Conservation (phyloP, 257 asterid species). For the Cinchona pubescens region DNA sequence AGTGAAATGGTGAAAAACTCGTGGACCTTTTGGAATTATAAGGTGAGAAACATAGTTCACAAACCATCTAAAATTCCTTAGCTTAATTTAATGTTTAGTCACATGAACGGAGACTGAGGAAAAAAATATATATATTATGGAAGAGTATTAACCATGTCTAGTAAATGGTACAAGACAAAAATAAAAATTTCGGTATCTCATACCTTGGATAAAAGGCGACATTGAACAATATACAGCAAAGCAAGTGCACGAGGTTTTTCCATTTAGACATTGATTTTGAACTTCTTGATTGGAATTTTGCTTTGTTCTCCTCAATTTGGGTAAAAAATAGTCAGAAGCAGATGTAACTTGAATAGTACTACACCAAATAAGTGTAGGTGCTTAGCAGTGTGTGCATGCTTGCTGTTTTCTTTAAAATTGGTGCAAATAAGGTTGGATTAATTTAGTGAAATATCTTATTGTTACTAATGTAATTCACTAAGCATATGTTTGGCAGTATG, state of each 20-base stretch:
- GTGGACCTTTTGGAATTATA: not conserved
- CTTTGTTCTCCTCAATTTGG: conserved; percentile 1
- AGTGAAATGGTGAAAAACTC: not conserved
- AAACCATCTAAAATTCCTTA: not conserved
- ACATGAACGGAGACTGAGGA: too few relatives aligned
- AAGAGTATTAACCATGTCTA: too few relatives aligned
- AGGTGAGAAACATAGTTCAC: not conserved
- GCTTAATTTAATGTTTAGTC: not conserved
- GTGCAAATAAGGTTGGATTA: too few relatives aligned
- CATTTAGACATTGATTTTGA: not conserved
- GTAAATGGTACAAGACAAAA: too few relatives aligned
- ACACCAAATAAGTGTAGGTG: too few relatives aligned
- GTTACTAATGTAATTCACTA: too few relatives aligned
- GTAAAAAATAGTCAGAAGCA: not conserved
- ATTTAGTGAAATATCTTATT: too few relatives aligned
- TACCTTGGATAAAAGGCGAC: not conserved
- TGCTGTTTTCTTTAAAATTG: too few relatives aligned
- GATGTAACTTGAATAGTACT: not conserved
- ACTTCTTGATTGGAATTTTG: not conserved
- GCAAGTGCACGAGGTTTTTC: not conserved
- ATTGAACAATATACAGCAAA: not conserved
- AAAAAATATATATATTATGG: too few relatives aligned
- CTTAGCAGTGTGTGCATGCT: too few relatives aligned
- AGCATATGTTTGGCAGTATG: too few relatives aligned
- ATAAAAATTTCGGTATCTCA: not conserved